phyloP scores from a whole-genome alignment of 1,284 basidiomycete genomes.

The Omphalotus olearius region DNA sequence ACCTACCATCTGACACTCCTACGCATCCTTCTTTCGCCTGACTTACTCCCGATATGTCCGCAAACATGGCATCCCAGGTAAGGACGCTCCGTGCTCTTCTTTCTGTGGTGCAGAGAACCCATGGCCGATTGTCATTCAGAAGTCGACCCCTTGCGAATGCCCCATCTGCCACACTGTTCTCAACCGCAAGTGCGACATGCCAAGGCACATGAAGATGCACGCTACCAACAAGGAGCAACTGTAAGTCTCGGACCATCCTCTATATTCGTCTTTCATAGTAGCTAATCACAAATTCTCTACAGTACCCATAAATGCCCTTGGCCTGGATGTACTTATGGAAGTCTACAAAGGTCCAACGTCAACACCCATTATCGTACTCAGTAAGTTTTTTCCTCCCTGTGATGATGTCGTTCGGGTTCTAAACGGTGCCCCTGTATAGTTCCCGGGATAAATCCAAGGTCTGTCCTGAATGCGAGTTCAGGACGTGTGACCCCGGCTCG shows the following conservation, averaged over 20 bases:
- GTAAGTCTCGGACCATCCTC: neutral
- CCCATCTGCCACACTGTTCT: slow-evolving; percentile 4
- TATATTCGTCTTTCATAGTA: neutral
- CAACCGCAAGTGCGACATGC: slow-evolving; percentile 2
- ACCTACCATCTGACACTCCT: neutral
- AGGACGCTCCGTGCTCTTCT: neutral
- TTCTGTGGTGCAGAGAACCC: neutral
- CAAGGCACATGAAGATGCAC: slow-evolving; percentile 7
- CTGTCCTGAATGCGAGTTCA: slow-evolving; percentile 10
- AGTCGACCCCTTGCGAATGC: slow-evolving; percentile 4
- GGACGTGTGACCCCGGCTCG: slow-evolving; percentile 11
- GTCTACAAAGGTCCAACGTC: slow-evolving; percentile 5
- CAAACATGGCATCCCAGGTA: neutral
- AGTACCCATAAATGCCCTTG: slow-evolving; percentile 9
- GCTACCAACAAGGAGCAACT: neutral
- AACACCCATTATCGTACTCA: slow-evolving; percentile 9
- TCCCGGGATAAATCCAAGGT: slow-evolving; percentile 2
- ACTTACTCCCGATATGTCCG: slow-evolving; percentile 1
- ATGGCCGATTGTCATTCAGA: neutral
- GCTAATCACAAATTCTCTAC: neutral
- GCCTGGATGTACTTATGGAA: slow-evolving; percentile 1
- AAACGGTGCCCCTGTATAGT: neutral
- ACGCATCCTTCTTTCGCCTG: neutral
- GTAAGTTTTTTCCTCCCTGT: neutral
- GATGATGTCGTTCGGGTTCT: neutral